These are phyloP conservation scores for Irpex sp. DNA, from an alignment of 1,284 basidiomycete genomes.

Conservation along the genomic window DNA sequence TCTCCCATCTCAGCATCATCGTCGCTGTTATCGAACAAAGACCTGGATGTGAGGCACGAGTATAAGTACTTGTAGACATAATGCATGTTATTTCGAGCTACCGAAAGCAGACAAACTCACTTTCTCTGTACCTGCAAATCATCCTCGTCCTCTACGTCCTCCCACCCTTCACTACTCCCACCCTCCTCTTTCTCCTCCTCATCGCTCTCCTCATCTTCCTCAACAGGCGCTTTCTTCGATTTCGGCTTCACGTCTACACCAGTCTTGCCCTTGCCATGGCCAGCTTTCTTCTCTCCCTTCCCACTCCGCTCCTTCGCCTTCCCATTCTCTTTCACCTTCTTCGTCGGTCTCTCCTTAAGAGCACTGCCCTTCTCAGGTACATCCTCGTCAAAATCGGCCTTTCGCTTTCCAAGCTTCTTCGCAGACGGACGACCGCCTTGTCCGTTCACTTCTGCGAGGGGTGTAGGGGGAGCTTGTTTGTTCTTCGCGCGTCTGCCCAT, in stretches of 20 bases:
- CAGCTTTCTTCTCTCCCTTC: slow-evolving; percentile 20
- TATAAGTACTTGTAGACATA: too few relatives aligned
- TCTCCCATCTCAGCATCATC: slow-evolving; percentile 30
- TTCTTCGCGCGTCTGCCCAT: slow-evolving; percentile 92
- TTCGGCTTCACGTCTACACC: slow-evolving; percentile 21
- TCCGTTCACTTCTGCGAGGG: slow-evolving; percentile 53
- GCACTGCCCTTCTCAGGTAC: slow-evolving; percentile 34
- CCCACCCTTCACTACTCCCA: slow-evolving; percentile 53
- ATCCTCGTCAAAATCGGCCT: slow-evolving; percentile 53
- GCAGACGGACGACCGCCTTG: slow-evolving; percentile 30
- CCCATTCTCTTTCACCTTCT: slow-evolving; percentile 17
- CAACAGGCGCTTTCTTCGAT: slow-evolving; percentile 14
- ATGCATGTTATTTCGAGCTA: too few relatives aligned
- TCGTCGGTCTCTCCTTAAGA: slow-evolving; percentile 17
- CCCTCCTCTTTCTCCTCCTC: slow-evolving; percentile 13
- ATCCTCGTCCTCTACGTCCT: slow-evolving; percentile 51
- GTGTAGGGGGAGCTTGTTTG: slow-evolving; percentile 68
- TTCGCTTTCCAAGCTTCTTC: slow-evolving; percentile 71
- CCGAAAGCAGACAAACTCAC: slow-evolving; percentile 30
- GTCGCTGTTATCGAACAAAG: slow-evolving; percentile 49
- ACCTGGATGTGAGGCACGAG: slow-evolving; percentile 25
- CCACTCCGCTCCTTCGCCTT: slow-evolving; percentile 16
- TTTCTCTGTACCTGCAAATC: slow-evolving; percentile 40
- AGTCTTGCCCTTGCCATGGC: slow-evolving; percentile 28
- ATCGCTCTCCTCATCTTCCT: slow-evolving; percentile 18